phyloP scores from a whole-genome alignment of 352 stramenopile species.

The Pythium sukuiense region DNA sequence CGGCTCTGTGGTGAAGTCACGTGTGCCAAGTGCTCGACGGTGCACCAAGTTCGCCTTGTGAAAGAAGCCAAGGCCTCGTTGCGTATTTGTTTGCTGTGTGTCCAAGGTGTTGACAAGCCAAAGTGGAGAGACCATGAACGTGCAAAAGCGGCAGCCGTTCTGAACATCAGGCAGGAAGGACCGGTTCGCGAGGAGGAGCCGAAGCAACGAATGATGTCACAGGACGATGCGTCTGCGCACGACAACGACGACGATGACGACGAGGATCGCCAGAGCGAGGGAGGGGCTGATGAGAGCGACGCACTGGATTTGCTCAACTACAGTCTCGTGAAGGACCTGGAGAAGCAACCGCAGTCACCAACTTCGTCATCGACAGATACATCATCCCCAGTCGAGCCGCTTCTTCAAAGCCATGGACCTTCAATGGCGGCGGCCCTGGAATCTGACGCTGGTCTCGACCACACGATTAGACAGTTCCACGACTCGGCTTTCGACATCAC shows the following conservation, averaged over 20 bases:
- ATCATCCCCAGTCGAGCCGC: conserved; percentile 26
- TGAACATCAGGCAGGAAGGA: conserved; percentile 20
- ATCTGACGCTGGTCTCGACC: conserved; percentile 15
- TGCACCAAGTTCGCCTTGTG: conserved; percentile 59
- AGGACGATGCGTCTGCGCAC: neutral
- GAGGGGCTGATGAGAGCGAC: conserved; percentile 3
- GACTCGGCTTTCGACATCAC: conserved; percentile 62
- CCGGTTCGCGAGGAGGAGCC: conserved; percentile 17
- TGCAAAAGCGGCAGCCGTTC: conserved; percentile 9
- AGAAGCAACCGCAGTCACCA: conserved; percentile 15
- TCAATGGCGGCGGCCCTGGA: conserved; percentile 40
- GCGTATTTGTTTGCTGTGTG: conserved; percentile 60
- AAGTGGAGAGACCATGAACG: conserved; percentile 22
- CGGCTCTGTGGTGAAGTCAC: conserved; percentile 69
- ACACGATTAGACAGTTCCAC: conserved; percentile 60
- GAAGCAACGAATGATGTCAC: neutral
- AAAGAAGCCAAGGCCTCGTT: conserved; percentile 56
- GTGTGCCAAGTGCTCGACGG: conserved; percentile 69
- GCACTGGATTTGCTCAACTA: conserved; percentile 13
- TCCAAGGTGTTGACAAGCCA: conserved; percentile 32
- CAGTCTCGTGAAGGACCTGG: conserved; percentile 13
- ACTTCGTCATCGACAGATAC: conserved; percentile 11
- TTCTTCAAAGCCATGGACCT: conserved; percentile 15
- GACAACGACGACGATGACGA: conserved; percentile 31
- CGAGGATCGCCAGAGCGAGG: conserved; percentile 5